Conservation (phyloP, 2,329 filamentous ascomycete genomes). For the Fusarium cyanostomum region DNA sequence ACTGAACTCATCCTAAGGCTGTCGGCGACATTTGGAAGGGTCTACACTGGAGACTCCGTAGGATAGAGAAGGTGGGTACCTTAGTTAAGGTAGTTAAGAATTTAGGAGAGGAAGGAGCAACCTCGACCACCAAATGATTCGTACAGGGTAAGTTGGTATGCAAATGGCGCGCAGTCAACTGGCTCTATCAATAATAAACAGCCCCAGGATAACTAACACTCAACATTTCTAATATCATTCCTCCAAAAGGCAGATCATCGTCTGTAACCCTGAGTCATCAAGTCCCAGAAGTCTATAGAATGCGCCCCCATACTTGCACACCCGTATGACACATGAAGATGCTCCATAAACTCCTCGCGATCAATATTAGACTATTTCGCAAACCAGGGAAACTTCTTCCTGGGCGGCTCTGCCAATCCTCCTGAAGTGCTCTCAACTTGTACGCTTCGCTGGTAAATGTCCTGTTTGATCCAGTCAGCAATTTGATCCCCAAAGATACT, state of each 20-base stretch:
- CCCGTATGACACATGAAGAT: conserved; percentile 16
- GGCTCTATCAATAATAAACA: conserved; percentile 3
- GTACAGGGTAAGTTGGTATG: not conserved
- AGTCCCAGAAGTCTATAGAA: conserved; percentile 37
- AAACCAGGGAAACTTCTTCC: conserved; percentile 75
- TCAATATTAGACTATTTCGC: conserved; percentile 53
- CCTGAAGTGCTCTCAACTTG: conserved; percentile 64
- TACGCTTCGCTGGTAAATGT: conserved; percentile 71
- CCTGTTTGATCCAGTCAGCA: conserved; percentile 54
- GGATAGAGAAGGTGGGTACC: not conserved
- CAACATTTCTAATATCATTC: conserved; percentile 14
- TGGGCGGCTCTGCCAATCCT: conserved; percentile 58
- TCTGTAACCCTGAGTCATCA: conserved; percentile 18
- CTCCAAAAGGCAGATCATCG: conserved; percentile 6
- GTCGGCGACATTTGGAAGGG: not conserved
- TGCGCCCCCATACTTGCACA: conserved; percentile 24
- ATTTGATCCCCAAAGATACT: not conserved
- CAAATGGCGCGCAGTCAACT: not conserved
- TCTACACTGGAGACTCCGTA: not conserved
- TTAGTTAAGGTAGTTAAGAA: not conserved
- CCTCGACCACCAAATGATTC: not conserved
- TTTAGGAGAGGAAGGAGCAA: conserved; percentile 2
- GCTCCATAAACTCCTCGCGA: conserved; percentile 42
- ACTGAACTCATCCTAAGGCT: no score
- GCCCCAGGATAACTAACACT: conserved; percentile 23